phyloP scores from a whole-genome alignment of 345 rosid species.

The Citrus australasica region DNA sequence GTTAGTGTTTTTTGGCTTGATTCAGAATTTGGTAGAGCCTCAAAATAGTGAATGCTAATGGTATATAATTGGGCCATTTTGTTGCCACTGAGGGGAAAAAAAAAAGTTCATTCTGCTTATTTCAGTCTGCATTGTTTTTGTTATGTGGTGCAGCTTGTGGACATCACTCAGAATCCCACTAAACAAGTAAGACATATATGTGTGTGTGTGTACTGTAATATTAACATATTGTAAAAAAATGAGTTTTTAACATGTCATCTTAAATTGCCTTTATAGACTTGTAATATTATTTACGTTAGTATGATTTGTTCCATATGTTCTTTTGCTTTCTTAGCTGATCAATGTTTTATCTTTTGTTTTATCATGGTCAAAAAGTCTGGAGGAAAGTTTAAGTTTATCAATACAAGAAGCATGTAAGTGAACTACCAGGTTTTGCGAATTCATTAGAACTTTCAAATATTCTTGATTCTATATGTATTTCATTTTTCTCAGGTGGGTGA shows the following conservation, averaged over 20 bases:
- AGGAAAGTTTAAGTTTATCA: slow-evolving; percentile 43
- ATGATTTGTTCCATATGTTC: slow-evolving; percentile 1
- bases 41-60: background rate
- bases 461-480: slow-evolving; percentile 3
- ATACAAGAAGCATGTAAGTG: slow-evolving; percentile 54
- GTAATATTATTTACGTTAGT: background rate
- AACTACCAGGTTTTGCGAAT: background rate
- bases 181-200: slow-evolving; percentile 29
- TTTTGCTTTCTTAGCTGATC: slow-evolving; percentile 8
- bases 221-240: background rate
- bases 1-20: slow-evolving; percentile 19
- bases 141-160: slow-evolving; percentile 36
- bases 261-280: background rate
- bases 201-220: background rate
- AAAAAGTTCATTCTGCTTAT: background rate
- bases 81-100: background rate
- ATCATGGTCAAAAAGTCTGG: slow-evolving; percentile 24
- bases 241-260: background rate
- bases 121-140: slow-evolving; percentile 13
- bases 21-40: background rate
- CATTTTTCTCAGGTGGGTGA: slow-evolving; percentile 44
- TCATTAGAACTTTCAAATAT: background rate
- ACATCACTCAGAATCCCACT: slow-evolving; percentile 27
- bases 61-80: background rate
- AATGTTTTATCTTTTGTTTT: slow-evolving; percentile 11